Percentiles rank a stretch among this genome's conserved stretches.
Evolutionary conservation across 352 stramenopile species (phyloP).

Genomic region (Phytopythium vexans): DNA sequence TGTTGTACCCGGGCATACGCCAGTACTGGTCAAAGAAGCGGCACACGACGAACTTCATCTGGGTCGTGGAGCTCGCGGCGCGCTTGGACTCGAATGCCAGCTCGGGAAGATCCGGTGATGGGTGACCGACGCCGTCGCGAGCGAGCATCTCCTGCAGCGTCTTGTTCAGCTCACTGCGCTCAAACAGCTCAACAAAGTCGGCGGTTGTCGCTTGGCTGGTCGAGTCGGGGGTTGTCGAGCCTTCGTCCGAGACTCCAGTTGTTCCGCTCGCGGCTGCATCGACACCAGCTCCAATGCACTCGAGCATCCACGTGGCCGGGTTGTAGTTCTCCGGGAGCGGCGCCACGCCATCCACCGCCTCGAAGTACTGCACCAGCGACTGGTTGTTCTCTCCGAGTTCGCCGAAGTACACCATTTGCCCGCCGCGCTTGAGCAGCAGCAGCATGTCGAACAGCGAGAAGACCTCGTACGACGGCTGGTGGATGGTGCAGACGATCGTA

Average conservation of each 20-base stretch:
- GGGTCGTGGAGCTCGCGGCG: conserved; percentile 5
- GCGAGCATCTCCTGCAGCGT: conserved; percentile 2
- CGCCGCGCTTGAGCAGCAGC: conserved; percentile 55
- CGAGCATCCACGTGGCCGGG: conserved; percentile 33
- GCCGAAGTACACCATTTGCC: conserved; percentile 1
- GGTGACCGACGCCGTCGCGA: conserved; percentile 18
- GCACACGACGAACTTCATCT: conserved; percentile 30
- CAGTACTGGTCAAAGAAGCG: conserved; percentile 36
- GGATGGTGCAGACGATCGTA: conserved; percentile 54
- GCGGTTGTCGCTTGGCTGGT: neutral
- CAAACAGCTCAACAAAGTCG: conserved; percentile 11
- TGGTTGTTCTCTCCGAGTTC: conserved; percentile 1
- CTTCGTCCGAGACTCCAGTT: neutral
- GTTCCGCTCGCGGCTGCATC: neutral
- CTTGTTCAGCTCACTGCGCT: conserved; percentile 5
- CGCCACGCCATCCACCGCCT: neutral
- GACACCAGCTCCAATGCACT: conserved; percentile 22
- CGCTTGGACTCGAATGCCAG: conserved; percentile 20
- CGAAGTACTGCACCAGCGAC: conserved; percentile 4
- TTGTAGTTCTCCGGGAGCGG: conserved; percentile 28
- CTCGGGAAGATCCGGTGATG: conserved; percentile 14
- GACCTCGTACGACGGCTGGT: conserved; percentile 20
- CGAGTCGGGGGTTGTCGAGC: neutral
- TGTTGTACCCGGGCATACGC: conserved; percentile 63
- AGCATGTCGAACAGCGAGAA: conserved; percentile 75